Conservation (phyloP, 352 stramenopile genomes). For the Globisporangium apiculatum region DNA sequence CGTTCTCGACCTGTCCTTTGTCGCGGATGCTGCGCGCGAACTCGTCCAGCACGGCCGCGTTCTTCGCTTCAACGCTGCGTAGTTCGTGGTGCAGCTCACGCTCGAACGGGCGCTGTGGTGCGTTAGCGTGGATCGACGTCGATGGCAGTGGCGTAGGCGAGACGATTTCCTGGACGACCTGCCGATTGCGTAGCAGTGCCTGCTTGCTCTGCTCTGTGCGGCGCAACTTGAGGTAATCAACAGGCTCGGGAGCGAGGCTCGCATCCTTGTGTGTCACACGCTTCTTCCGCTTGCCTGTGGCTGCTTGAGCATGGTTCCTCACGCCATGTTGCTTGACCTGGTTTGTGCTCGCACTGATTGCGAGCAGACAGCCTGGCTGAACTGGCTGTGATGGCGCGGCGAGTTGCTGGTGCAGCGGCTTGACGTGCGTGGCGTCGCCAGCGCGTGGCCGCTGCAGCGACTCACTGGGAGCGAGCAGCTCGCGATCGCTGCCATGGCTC, state of each 20-base stretch:
- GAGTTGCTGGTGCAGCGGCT: conserved; percentile 3
- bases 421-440: not conserved
- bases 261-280: not conserved
- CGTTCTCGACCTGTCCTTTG: conserved; percentile 15
- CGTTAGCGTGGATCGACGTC: not conserved
- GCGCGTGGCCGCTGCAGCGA: not conserved
- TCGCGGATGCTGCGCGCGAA: conserved; percentile 10
- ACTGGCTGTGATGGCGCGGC: not conserved
- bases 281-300: not conserved
- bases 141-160: conserved; percentile 13
- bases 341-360: not conserved
- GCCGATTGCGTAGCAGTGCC: conserved; percentile 40
- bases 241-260: conserved; percentile 23
- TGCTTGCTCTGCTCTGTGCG: conserved; percentile 48
- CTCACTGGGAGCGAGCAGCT: not conserved
- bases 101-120: conserved; percentile 2
- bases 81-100: not conserved
- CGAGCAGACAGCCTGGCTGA: conserved; percentile 5
- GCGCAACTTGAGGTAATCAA: conserved; percentile 62
- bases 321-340: conserved; percentile 1
- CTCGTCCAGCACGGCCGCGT: conserved; percentile 3
- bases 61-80: not conserved
- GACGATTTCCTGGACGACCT: conserved; percentile 46
- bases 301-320: not conserved
- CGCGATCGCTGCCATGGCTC: not conserved